phyloP scores from a whole-genome alignment of 352 stramenopile genomes.

The Phytophthora cryptogea region DNA sequence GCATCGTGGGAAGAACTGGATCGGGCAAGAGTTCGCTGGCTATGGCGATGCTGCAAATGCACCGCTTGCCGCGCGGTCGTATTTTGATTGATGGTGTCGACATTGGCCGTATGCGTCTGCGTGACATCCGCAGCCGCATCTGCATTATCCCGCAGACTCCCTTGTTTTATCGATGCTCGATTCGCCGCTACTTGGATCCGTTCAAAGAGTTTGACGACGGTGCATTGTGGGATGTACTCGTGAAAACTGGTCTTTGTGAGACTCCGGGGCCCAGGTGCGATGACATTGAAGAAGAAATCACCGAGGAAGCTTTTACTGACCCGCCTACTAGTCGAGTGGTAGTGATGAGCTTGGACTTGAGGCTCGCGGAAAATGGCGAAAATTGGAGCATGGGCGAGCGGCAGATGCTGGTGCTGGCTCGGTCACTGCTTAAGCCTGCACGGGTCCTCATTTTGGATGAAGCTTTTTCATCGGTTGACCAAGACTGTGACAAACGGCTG shows the following conservation, averaged over 20 bases:
- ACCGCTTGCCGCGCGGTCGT: slow-evolving; percentile 44
- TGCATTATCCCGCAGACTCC: slow-evolving; percentile 89
- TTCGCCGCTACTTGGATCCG: slow-evolving; percentile 93
- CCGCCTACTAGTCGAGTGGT: slow-evolving; percentile 10
- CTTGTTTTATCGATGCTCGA: slow-evolving; percentile 90
- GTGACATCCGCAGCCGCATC: slow-evolving; percentile 49
- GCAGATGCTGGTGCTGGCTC: slow-evolving; percentile 94
- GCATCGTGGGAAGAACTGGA: slow-evolving; percentile 60
- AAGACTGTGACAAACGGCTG: slow-evolving; percentile 59
- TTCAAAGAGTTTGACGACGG: slow-evolving; percentile 80
- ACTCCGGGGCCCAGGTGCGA: slow-evolving; percentile 63
- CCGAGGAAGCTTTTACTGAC: slow-evolving; percentile 38
- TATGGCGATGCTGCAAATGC: slow-evolving; percentile 62
- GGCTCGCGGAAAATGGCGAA: slow-evolving; percentile 84
- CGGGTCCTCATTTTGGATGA: slow-evolving; percentile 92
- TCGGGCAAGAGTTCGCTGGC: slow-evolving; percentile 63
- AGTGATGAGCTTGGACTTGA: slow-evolving; percentile 32
- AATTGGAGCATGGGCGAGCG: slow-evolving; percentile 97
- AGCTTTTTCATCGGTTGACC: slow-evolving; percentile 58
- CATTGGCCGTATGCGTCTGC: slow-evolving; percentile 49
- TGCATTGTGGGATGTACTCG: slow-evolving; percentile 50
- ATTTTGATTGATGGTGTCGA: slow-evolving; percentile 93
- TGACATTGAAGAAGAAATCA: slow-evolving; percentile 65
- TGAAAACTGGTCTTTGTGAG: slow-evolving; percentile 52
- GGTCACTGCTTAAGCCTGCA: slow-evolving; percentile 88